Base-by-base conservation (phyloP, 495 filamentous ascomycete genomes). In the Tuber calosporum region DNA sequence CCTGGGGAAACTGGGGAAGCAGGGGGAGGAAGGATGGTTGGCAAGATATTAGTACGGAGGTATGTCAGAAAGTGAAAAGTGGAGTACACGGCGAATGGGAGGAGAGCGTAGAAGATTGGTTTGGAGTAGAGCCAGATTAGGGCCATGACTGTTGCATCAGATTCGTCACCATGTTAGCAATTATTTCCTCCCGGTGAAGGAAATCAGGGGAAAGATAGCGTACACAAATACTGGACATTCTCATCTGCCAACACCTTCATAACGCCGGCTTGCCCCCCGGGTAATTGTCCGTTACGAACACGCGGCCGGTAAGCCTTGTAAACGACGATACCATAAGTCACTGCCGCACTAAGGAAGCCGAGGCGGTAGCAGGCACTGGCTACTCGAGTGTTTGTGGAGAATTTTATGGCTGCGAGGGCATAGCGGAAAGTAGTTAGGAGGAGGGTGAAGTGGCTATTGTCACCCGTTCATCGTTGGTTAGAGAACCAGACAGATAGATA, bases 241-340 rank as follows among this genome's bases (percentile, higher is more conserved):
- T 98, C 95, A 83, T 99, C 95, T 26, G 88, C 84, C 71, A 89
- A 85, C 74, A 95, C 83, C 76, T 89, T 88, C 68, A 93, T 40
- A 38, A 84, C 82, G 75, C 89, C 88, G 75, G 84, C 85, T 75
- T 88, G 87, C 58, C 87, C 84, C 66, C 84, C 84, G 75, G 85
- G 84, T 81, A 85, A 86, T 72, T 85, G 86, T 68, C 89, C 90
- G 68, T 87, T 84, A 83, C 89, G 88, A 74, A 90, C 86, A 72
- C 92, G 89, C 74, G 95, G 91, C 72, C 94, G 89, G 84, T 91
- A 94, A 69, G 92, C 93, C 87, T 99, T 99, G 87, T 96, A 98
- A n/a, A 98, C 96, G 30, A 99, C 95, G 74, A 99, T 97, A 76
- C 96, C 95, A 84, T 99, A 99, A 4, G 95, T 98, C 39, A 88